Percentiles rank a stretch among this genome's conserved stretches.
Evolutionary conservation across 768 basidiomycete species (phyloP).

Genomic region (Tylopilus rubrobrunneus): DNA sequence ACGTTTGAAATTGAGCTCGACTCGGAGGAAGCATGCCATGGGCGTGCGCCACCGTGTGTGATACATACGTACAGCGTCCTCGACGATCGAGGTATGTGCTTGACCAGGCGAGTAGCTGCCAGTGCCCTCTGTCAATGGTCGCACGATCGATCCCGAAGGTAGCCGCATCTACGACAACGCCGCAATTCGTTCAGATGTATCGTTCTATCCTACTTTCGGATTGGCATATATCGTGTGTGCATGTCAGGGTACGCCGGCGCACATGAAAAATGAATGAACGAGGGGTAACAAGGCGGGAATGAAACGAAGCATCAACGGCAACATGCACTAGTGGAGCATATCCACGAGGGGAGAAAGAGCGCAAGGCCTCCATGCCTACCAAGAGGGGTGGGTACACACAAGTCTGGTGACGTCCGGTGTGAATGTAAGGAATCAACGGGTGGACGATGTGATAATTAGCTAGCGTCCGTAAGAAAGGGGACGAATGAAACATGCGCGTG

Average conservation of each 20-base stretch:
- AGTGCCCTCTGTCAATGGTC: too few relatives aligned
- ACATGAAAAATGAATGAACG: neutral
- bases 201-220: neutral
- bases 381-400: constrained; percentile 4
- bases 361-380: constrained; percentile 5
- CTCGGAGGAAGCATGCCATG: too few relatives aligned
- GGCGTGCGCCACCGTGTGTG: too few relatives aligned
- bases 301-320: constrained; percentile 3
- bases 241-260: neutral
- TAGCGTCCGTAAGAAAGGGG: neutral
- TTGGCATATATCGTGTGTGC: neutral
- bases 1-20: too few relatives aligned
- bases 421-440: neutral
- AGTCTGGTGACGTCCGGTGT: constrained; percentile 3
- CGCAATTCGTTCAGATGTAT: neutral
- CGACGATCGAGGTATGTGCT: too few relatives aligned
- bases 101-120: too few relatives aligned
- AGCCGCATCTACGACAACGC: neutral
- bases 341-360: neutral
- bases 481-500: neutral
- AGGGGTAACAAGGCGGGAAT: constrained; percentile 16
- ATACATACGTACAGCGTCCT: too few relatives aligned
- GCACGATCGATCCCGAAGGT: too few relatives aligned
- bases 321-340: neutral
- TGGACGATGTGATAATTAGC: constrained; percentile 15